phyloP scores from a whole-genome alignment of 163 green algal species.

The Scenedesmus sp. region DNA sequence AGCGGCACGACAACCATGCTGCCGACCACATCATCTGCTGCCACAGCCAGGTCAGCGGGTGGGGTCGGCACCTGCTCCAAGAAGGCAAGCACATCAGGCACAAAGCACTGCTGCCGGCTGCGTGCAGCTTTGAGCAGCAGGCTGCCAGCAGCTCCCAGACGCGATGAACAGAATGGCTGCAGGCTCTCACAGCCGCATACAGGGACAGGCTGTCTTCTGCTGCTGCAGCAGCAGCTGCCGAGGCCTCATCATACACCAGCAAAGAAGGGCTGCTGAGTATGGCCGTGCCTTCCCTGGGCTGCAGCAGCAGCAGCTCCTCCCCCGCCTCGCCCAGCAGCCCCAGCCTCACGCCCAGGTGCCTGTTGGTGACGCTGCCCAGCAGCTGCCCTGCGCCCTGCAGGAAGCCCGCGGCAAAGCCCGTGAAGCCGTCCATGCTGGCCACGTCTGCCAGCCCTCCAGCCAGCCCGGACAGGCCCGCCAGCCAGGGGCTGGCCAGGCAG shows the following conservation, averaged over 20 bases:
- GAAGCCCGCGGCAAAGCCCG: slow-evolving; percentile 3
- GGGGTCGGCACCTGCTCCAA: neutral
- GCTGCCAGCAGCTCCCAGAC: neutral
- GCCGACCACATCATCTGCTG: neutral
- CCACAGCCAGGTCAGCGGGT: neutral
- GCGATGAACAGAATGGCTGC: neutral
- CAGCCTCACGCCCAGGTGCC: slow-evolving; percentile 9
- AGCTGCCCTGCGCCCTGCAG: neutral
- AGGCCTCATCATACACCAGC: neutral
- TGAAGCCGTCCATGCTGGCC: slow-evolving; percentile 16
- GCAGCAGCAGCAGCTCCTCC: slow-evolving; percentile 24
- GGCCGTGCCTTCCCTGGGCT: neutral
- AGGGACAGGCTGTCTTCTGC: neutral
- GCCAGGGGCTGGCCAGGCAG: neutral
- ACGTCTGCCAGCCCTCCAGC: neutral
- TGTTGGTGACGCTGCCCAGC: neutral
- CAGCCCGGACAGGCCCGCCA: neutral
- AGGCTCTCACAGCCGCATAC: neutral
- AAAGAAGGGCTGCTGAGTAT: neutral
- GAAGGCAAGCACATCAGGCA: neutral
- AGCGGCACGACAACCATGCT: slow-evolving; percentile 11
- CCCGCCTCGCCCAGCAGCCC: neutral
- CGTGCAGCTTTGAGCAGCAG: neutral
- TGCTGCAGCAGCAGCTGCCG: neutral
- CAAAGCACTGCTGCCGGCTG: neutral